Conservation (phyloP, 192 early-diverging fungal species). For the Polychytrium aggregatum region DNA sequence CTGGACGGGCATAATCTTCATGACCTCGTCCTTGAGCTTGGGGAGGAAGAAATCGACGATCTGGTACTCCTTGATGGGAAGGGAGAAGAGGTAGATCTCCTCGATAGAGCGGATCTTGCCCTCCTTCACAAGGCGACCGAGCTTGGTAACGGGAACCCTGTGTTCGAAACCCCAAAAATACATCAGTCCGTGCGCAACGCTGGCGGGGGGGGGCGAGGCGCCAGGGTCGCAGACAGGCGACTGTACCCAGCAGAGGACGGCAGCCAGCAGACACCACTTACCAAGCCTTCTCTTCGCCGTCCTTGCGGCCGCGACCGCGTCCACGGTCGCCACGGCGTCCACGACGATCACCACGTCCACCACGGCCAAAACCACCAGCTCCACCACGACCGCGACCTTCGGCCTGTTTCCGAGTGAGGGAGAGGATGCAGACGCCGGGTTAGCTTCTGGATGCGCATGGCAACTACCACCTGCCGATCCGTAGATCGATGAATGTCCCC, state of each 20-base stretch:
- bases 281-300: slow-evolving; percentile 76
- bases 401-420: too few relatives aligned
- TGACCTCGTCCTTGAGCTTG: slow-evolving; percentile 96
- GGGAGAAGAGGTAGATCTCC: slow-evolving; percentile 95
- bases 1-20: slow-evolving; percentile 99
- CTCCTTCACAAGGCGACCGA: slow-evolving; percentile 97
- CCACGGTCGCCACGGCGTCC: slow-evolving; percentile 61
- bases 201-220: background rate
- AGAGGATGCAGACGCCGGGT: background rate
- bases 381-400: slow-evolving; percentile 26
- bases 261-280: slow-evolving; percentile 1
- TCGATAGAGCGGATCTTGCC: slow-evolving; percentile 94
- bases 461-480: background rate
- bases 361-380: slow-evolving; percentile 73
- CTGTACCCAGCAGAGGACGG: background rate
- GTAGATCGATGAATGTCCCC: background rate
- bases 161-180: slow-evolving; percentile 3
- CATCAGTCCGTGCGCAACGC: background rate
- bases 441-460: background rate
- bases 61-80: slow-evolving; percentile 99
- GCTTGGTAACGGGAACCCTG: slow-evolving; percentile 92
- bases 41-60: slow-evolving; percentile 93
- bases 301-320: slow-evolving; percentile 64
- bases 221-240: too few relatives aligned
- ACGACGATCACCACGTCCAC: slow-evolving; percentile 68